A percentile compares a stretch with the other conserved stretches of the same genome.
Conservation (phyloP, 2,329 filamentous ascomycete genomes). For the Pseudogymnoascus sp. region DNA sequence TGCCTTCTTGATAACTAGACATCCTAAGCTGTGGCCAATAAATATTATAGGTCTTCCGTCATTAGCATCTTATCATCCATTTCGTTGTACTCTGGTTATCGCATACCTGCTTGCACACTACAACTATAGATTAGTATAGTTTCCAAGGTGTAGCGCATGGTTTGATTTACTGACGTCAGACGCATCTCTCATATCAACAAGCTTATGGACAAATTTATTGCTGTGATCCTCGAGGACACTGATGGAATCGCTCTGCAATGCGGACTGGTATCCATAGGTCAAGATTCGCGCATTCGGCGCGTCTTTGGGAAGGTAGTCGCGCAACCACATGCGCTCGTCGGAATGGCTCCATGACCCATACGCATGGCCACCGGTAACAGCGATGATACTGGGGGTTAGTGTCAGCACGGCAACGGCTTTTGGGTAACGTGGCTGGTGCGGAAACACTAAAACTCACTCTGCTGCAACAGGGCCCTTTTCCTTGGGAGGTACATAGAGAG, state of each 20-base stretch:
- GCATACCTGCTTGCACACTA: neutral
- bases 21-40: neutral
- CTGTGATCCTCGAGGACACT: neutral
- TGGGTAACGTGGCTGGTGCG: neutral
- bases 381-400: conserved; percentile 7
- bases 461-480: neutral
- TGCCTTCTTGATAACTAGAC: conserved; percentile 1
- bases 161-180: neutral
- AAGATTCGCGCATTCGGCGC: conserved; percentile 8
- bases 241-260: conserved; percentile 7
- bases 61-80: neutral
- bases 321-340: conserved; percentile 10
- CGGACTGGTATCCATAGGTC: conserved; percentile 10
- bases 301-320: conserved; percentile 8
- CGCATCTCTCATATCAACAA: conserved; percentile 6
- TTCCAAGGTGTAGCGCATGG: neutral
- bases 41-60: neutral
- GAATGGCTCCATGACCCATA: conserved; percentile 9
- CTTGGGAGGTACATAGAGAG: neutral
- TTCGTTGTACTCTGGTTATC: neutral
- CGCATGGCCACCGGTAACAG: conserved; percentile 10
- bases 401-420: neutral
- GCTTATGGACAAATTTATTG: conserved; percentile 1
- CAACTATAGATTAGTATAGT: neutral
- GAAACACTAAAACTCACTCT: neutral